phyloP scores from a whole-genome alignment of 805 yeast species.

The Saccharomycopsis guyanensis region DNA sequence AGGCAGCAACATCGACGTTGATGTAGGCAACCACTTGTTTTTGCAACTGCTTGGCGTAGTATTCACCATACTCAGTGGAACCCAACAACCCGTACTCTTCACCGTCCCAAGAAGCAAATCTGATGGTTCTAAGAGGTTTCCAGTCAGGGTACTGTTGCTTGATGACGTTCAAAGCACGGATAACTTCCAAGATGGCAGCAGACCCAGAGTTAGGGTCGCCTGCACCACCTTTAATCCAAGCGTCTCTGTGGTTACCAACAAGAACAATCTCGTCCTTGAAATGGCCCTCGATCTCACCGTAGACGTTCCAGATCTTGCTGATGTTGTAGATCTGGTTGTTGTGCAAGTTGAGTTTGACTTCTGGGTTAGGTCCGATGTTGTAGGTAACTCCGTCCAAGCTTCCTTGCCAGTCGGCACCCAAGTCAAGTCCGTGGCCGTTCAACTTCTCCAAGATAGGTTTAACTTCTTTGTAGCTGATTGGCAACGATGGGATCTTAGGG shows the following conservation, averaged over 20 bases:
- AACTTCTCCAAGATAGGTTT: slow-evolving; percentile 51
- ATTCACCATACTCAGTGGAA: slow-evolving; percentile 72
- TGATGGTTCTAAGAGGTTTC: slow-evolving; percentile 66
- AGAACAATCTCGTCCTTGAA: slow-evolving; percentile 47
- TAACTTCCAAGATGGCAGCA: slow-evolving; percentile 56
- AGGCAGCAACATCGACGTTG: slow-evolving; percentile 59
- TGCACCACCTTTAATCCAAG: slow-evolving; percentile 76
- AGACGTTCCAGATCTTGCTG: slow-evolving; percentile 54
- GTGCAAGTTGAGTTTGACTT: slow-evolving; percentile 42
- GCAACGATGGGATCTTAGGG: slow-evolving; percentile 64
- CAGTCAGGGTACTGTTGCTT: slow-evolving; percentile 42
- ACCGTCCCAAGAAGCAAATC: slow-evolving; percentile 76
- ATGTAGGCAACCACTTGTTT: slow-evolving; percentile 56
- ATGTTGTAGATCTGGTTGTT: slow-evolving; percentile 56
- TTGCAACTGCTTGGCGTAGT: slow-evolving; percentile 37
- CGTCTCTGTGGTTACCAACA: slow-evolving; percentile 72
- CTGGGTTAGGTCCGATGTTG: slow-evolving; percentile 43
- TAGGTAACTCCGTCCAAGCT: slow-evolving; percentile 38
- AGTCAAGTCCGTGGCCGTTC: slow-evolving; percentile 48
- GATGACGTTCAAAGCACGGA: slow-evolving; percentile 49
- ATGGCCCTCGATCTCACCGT: slow-evolving; percentile 52
- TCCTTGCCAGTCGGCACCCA: slow-evolving; percentile 42
- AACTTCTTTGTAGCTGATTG: slow-evolving; percentile 58
- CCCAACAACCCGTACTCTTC: slow-evolving; percentile 70
- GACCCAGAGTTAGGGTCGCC: slow-evolving; percentile 75